Evolutionary conservation across 163 green algal species (phyloP).

Genomic region (Prototheca stagnorum): DNA sequence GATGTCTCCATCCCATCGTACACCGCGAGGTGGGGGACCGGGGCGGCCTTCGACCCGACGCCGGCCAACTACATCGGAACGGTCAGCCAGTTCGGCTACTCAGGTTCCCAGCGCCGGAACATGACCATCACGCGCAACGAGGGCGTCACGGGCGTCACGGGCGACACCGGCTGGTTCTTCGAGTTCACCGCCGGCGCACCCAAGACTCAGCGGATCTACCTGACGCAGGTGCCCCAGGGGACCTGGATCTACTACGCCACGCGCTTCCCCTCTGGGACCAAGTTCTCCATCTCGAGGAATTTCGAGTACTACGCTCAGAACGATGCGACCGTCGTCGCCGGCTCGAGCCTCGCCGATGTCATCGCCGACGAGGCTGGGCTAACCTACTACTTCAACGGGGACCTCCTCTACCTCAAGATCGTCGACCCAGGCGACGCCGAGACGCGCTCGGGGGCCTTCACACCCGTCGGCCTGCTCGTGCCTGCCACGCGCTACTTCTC

Average conservation of each 20-base stretch:
- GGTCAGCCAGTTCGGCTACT: conserved; percentile 26
- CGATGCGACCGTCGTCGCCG: not conserved
- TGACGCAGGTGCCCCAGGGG: conserved; percentile 18
- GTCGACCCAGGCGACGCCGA: conserved; percentile 14
- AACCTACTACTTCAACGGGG: conserved; percentile 21
- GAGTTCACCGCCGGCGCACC: conserved; percentile 16
- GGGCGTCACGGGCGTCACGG: conserved; percentile 35
- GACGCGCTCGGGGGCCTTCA: conserved; percentile 3
- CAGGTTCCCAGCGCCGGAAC: conserved; percentile 5
- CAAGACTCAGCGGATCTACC: conserved; percentile 11
- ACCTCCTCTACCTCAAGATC: conserved; percentile 25
- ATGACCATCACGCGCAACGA: conserved; percentile 38
- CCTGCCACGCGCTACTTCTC: conserved; percentile 20
- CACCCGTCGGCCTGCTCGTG: conserved; percentile 6
- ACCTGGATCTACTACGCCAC: conserved; percentile 22
- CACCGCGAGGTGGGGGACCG: conserved; percentile 16
- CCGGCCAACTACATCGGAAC: conserved; percentile 9
- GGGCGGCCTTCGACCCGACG: conserved; percentile 6
- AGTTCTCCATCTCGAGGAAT: conserved; percentile 10
- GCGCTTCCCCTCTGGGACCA: conserved; percentile 19
- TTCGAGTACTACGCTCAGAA: conserved; percentile 8
- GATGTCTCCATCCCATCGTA: conserved; percentile 24
- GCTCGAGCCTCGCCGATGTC: not conserved
- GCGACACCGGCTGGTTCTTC: conserved; percentile 28
- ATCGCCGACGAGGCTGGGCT: conserved; percentile 7